Conservation (phyloP, 2,329 filamentous ascomycete species). For the Ampelomyces quisqualis region DNA sequence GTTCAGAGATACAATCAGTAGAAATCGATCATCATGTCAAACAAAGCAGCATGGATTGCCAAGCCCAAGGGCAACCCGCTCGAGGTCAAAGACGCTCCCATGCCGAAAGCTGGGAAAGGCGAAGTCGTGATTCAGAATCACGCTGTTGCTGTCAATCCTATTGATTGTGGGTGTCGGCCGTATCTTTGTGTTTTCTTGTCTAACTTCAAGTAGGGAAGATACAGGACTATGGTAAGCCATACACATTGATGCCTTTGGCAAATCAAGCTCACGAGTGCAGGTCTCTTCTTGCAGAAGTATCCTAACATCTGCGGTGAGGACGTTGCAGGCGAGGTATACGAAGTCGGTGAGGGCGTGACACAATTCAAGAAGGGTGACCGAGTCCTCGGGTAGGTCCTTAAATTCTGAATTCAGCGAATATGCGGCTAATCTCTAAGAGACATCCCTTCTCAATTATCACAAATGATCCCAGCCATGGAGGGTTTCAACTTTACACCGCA, state of each 20-base stretch:
- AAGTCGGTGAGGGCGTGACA: slow-evolving; percentile 50
- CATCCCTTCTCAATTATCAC: slow-evolving; percentile 31
- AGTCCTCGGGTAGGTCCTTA: slow-evolving; percentile 42
- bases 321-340: slow-evolving; percentile 50
- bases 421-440: slow-evolving; percentile 14
- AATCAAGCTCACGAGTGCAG: slow-evolving; percentile 11
- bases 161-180: slow-evolving; percentile 26
- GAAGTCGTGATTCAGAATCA: slow-evolving; percentile 40
- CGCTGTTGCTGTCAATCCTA: slow-evolving; percentile 38
- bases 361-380: slow-evolving; percentile 50
- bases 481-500: slow-evolving; percentile 41
- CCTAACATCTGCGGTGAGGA: slow-evolving; percentile 45
- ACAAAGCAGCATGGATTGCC: slow-evolving; percentile 38
- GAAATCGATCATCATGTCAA: slow-evolving; percentile 30
- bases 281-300: slow-evolving; percentile 39
- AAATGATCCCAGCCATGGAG: slow-evolving; percentile 24
- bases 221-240: slow-evolving; percentile 31
- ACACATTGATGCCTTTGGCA: not conserved
- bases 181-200: slow-evolving; percentile 1
- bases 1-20: too few species aligned
- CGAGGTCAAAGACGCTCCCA: slow-evolving; percentile 32
- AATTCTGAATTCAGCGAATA: not conserved
- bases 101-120: slow-evolving; percentile 30
- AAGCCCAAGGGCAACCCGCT: slow-evolving; percentile 32
- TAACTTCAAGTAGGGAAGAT: slow-evolving; percentile 29